phyloP scores from a whole-genome alignment of 306 rosid species.

The Dalbergia cultrata region DNA sequence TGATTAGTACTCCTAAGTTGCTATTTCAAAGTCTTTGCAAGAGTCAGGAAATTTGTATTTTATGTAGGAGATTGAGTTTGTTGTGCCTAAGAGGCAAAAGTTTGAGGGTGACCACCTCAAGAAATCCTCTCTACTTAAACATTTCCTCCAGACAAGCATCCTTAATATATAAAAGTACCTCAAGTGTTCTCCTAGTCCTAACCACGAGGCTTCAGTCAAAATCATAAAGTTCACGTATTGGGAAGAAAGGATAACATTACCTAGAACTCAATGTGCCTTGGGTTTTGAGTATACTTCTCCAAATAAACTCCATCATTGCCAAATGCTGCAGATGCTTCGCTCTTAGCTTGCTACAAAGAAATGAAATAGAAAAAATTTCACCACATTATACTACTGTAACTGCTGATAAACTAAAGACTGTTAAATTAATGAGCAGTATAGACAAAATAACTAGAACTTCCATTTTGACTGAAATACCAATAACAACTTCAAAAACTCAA shows the following conservation, averaged over 20 bases:
- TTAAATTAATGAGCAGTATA: neutral
- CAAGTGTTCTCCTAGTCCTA: neutral
- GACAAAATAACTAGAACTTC: neutral
- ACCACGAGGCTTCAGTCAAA: constrained; percentile 25
- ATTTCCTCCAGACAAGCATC: constrained; percentile 16
- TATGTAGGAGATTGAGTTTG: neutral
- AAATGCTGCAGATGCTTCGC: constrained; percentile 99
- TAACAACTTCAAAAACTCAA: constrained; percentile 93
- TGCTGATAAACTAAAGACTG: neutral
- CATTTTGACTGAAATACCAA: constrained; percentile 56
- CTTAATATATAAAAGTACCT: constrained; percentile 15
- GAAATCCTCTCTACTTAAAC: constrained; percentile 22
- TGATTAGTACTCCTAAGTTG: neutral
- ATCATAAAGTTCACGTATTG: constrained; percentile 22
- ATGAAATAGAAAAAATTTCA: constrained; percentile 39
- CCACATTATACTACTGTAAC: neutral
- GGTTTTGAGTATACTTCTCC: constrained; percentile 94
- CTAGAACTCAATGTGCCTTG: constrained; percentile 99
- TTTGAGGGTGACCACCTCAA: neutral
- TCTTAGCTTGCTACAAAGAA: constrained; percentile 93
- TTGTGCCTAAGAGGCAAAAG: constrained; percentile 35
- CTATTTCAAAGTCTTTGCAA: constrained; percentile 33
- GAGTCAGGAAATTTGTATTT: constrained; percentile 12
- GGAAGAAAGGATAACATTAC: constrained; percentile 52
- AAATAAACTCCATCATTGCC: constrained; percentile 98